Conservation (phyloP, 768 basidiomycete genomes). For the Calvatia gigantea region DNA sequence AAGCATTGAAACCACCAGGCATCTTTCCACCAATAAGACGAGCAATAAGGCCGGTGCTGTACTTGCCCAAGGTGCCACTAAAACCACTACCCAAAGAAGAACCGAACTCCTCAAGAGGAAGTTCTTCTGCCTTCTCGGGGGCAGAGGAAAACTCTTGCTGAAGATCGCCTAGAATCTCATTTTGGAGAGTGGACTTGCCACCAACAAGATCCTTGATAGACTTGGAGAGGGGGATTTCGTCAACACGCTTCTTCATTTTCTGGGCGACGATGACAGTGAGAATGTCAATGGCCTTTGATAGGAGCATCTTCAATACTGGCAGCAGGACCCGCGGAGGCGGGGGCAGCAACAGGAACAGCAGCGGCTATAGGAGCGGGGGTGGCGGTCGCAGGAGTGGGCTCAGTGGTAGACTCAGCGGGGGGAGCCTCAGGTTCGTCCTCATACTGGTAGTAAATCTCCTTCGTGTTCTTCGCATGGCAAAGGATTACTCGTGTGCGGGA, state of each 20-base stretch:
- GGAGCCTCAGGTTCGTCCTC: conserved; percentile 71
- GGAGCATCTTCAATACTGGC: conserved; percentile 86
- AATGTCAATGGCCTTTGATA: conserved; percentile 86
- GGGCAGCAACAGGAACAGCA: conserved; percentile 37
- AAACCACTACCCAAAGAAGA: conserved; percentile 79
- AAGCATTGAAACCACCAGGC: conserved; percentile 97
- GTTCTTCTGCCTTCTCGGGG: conserved; percentile 97
- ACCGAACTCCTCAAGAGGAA: conserved; percentile 94
- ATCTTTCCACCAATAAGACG: conserved; percentile 94
- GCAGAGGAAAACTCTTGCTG: conserved; percentile 93
- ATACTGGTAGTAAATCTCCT: conserved; percentile 97
- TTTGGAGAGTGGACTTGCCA: conserved; percentile 98
- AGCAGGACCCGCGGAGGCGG: conserved; percentile 54
- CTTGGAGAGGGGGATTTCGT: conserved; percentile 87
- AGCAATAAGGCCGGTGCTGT: conserved; percentile 85
- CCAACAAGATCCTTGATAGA: conserved; percentile 98
- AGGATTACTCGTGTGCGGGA: conserved; percentile 76
- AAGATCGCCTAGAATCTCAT: conserved; percentile 96
- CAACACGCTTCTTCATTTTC: conserved; percentile 94
- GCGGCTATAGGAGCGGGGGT: conserved; percentile 38
- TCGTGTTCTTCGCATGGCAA: conserved; percentile 92
- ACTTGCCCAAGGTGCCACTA: conserved; percentile 87
- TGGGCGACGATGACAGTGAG: conserved; percentile 89
- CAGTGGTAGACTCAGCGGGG: conserved; percentile 25
- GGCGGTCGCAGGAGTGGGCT: conserved; percentile 31